These are phyloP conservation scores for Kitagawia praeruptora DNA, from an alignment of 129 eudicot species.

Conservation along the genomic window DNA sequence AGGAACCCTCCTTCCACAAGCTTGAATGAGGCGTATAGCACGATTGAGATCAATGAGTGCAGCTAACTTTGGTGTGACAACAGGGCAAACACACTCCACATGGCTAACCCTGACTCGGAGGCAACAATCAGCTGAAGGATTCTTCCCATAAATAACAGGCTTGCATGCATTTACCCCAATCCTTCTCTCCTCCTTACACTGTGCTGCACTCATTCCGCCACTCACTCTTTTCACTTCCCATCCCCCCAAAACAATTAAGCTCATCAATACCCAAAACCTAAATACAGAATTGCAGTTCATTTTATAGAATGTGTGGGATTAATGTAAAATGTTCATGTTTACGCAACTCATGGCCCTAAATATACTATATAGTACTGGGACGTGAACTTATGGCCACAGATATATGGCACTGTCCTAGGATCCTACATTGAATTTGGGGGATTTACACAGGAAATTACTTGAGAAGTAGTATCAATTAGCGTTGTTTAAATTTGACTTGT, in stretches of 20 bases:
- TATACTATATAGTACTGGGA: background rate
- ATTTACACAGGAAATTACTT: background rate
- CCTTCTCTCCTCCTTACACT: constrained; percentile 36
- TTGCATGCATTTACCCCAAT: constrained; percentile 30
- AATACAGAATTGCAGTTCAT: background rate
- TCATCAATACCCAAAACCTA: constrained; percentile 6
- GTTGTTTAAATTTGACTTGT: background rate
- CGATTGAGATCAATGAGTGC: constrained; percentile 26
- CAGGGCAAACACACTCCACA: constrained; percentile 39
- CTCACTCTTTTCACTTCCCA: constrained; percentile 11
- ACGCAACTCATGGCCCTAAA: background rate
- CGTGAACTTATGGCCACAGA: background rate
- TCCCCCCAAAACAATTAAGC: constrained; percentile 15
- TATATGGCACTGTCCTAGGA: background rate
- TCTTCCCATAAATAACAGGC: constrained; percentile 25
- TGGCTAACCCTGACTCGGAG: constrained; percentile 32
- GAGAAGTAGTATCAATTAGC: background rate
- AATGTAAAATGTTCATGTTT: no score
- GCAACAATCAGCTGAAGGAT: constrained; percentile 35
- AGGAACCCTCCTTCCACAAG: constrained; percentile 52
- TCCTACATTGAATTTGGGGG: background rate
- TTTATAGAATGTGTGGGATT: background rate
- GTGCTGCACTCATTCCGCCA: constrained; percentile 16
- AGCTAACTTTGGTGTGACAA: constrained; percentile 34
- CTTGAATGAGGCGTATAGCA: constrained; percentile 26